Evolutionary conservation across 148 eudicot species (phyloP), one percentile per base, ranked within the genome.

Genomic region (Dianthus caryophyllus): DNA sequence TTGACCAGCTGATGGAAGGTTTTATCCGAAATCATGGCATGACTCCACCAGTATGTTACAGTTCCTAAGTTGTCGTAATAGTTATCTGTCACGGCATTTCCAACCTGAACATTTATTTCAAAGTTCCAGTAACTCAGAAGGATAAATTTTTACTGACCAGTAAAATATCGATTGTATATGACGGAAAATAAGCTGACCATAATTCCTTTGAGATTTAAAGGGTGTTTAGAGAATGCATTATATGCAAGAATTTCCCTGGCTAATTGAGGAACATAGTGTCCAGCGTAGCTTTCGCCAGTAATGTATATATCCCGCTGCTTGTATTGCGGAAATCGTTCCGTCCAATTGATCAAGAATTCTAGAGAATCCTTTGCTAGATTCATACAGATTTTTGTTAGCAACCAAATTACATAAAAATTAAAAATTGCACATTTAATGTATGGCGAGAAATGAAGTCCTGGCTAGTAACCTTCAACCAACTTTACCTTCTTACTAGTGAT

Each of bases 41-140:
- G 97, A 78, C 96, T 94, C 98, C 98, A 94, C 97, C 95, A 94
- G 52, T 87, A 94, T 24, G 85, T 86, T 71, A 94, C 98, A 0
- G 97, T 90, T 50, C 98, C 98, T 7, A 90, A 66, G 71, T 93
- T 94, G 82, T 94, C 98, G n/a, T 90, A 90, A 75, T 94, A 82
- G 74, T 90, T 90, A 77, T 94, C 97, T 21, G 96, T 94, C 54
- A 94, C 98, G 20, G 97, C 98, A 81, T 94, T 94, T 1, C 98
- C 98, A 31, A 93, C 96, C 98, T 93, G 63, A 53, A 48, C 24
- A 62, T 17, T 33, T n/a, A n/a, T n/a, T 38, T 16, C 20, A 21
- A 17, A 12, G 13, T 66, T 21, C 9, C 27, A 66, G 49, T 21
- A 20, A 52, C 24, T 30, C 43, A 58, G 21, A 30, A 25, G 13